Conservation (phyloP, 2,329 filamentous ascomycete species). For the Aureobasidium namibiae region DNA sequence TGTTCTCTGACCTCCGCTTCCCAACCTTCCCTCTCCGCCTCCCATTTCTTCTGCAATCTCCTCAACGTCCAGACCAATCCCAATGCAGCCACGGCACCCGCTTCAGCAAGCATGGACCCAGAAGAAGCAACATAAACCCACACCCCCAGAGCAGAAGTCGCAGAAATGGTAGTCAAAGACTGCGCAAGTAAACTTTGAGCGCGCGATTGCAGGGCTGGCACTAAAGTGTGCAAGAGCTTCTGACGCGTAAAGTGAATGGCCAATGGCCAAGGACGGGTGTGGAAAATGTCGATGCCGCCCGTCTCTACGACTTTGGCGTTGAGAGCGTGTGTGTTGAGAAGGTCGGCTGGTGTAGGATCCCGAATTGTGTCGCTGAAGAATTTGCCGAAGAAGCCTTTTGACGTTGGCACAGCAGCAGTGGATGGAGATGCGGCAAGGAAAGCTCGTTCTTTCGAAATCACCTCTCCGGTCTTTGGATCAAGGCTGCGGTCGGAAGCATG, state of each 20-base stretch:
- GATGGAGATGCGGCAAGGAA: neutral
- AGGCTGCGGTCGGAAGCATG: conserved; percentile 5
- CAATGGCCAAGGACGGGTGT: conserved; percentile 56
- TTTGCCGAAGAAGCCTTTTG: conserved; percentile 6
- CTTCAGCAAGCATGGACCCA: conserved; percentile 47
- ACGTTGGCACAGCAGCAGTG: conserved; percentile 18
- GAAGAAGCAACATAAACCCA: conserved; percentile 49
- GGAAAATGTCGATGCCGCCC: conserved; percentile 24
- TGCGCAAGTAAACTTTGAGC: conserved; percentile 54
- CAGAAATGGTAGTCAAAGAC: conserved; percentile 62
- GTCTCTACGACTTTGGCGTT: conserved; percentile 21
- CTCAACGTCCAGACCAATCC: conserved; percentile 50
- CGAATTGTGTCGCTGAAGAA: neutral
- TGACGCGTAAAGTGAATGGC: conserved; percentile 65
- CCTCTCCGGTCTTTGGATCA: neutral
- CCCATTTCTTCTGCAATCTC: conserved; percentile 52
- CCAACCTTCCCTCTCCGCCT: conserved; percentile 44
- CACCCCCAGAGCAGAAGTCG: conserved; percentile 43
- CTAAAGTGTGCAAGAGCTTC: conserved; percentile 31
- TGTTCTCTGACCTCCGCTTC: conserved; percentile 48
- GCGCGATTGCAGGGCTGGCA: conserved; percentile 37
- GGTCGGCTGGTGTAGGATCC: conserved; percentile 20
- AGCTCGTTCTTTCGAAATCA: conserved; percentile 19
- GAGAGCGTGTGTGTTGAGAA: conserved; percentile 22
- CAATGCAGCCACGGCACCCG: conserved; percentile 50